phyloP scores from a whole-genome alignment of 345 rosid species.

The Streptanthus diversifolius region DNA sequence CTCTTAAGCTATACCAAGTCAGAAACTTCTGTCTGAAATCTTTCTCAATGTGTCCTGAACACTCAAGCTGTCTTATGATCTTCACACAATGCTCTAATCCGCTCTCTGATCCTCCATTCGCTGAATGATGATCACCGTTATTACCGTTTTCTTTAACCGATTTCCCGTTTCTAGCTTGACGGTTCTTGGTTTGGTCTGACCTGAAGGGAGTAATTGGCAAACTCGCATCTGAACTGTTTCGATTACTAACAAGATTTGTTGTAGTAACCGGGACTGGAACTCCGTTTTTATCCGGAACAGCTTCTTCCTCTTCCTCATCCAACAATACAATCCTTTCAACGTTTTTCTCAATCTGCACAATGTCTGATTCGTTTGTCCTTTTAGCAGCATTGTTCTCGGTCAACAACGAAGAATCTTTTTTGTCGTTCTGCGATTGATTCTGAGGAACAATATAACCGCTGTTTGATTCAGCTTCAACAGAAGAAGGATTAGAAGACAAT shows the following conservation, averaged over 20 bases:
- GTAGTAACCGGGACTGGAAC: slow-evolving; percentile 35
- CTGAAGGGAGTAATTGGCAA: slow-evolving; percentile 85
- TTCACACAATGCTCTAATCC: slow-evolving; percentile 83
- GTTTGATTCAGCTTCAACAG: slow-evolving; percentile 89
- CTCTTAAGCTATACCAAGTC: slow-evolving; percentile 93
- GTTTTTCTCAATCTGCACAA: slow-evolving; percentile 10
- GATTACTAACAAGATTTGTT: background rate
- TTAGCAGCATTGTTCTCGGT: slow-evolving; percentile 4
- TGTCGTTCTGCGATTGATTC: background rate
- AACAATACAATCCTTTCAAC: slow-evolving; percentile 12
- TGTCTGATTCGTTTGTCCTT: slow-evolving; percentile 15
- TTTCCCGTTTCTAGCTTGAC: slow-evolving; percentile 54
- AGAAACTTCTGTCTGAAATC: slow-evolving; percentile 92
- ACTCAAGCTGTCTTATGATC: slow-evolving; percentile 81
- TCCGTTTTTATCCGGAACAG: slow-evolving; percentile 21
- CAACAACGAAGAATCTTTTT: slow-evolving; percentile 11
- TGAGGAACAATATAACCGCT: slow-evolving; percentile 33
- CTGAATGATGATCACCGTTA: slow-evolving; percentile 30
- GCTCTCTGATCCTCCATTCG: slow-evolving; percentile 30
- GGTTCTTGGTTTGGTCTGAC: slow-evolving; percentile 52
- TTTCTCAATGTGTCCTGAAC: slow-evolving; percentile 84
- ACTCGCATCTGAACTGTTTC: slow-evolving; percentile 47
- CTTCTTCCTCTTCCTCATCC: slow-evolving; percentile 22
- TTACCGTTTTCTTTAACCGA: slow-evolving; percentile 35
- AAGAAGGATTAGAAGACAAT: slow-evolving; percentile 68